A percentile compares a stretch with the other conserved stretches of the same genome.
These are phyloP conservation scores for Solanum chiquidenum DNA, from an alignment of 257 asterid genomes.

Conservation along the genomic window DNA sequence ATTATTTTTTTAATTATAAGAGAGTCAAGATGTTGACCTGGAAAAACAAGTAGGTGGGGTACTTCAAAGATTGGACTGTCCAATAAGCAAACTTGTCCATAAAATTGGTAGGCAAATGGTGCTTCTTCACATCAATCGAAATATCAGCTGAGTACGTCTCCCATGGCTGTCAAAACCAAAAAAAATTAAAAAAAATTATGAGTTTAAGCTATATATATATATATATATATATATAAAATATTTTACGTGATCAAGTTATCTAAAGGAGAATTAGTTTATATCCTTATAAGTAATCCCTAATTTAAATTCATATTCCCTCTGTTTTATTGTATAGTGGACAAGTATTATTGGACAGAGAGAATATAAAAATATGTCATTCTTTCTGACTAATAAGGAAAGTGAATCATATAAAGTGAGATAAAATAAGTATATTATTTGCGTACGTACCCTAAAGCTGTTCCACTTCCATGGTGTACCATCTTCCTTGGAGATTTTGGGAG, in stretches of 20 bases:
- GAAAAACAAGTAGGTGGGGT: conserved; percentile 65
- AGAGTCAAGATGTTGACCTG: conserved; percentile 31
- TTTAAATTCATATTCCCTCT: background rate
- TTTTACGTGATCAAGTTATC: background rate
- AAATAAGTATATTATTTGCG: background rate
- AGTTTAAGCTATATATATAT: background rate
- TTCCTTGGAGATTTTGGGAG: conserved; percentile 24
- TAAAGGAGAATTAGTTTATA: background rate
- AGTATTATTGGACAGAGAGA: fast-evolving
- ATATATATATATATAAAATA: background rate
- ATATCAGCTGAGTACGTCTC: conserved; percentile 50
- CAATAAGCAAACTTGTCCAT: conserved; percentile 64
- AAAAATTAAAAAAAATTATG: background rate
- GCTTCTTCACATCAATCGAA: conserved; percentile 50
- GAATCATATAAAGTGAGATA: too few species aligned
- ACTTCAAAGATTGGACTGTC: conserved; percentile 54
- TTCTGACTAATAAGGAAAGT: too few species aligned
- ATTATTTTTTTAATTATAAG: background rate
- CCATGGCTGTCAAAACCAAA: conserved; percentile 20
- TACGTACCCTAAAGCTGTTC: conserved; percentile 54
- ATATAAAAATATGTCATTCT: too few species aligned
- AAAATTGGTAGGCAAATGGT: conserved; percentile 56
- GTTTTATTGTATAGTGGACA: too few species aligned
- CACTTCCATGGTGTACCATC: conserved; percentile 76
- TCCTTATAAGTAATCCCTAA: background rate